These are phyloP conservation scores for Chiua sp. DNA, from an alignment of 1,284 basidiomycete genomes.

Conservation along the genomic window DNA sequence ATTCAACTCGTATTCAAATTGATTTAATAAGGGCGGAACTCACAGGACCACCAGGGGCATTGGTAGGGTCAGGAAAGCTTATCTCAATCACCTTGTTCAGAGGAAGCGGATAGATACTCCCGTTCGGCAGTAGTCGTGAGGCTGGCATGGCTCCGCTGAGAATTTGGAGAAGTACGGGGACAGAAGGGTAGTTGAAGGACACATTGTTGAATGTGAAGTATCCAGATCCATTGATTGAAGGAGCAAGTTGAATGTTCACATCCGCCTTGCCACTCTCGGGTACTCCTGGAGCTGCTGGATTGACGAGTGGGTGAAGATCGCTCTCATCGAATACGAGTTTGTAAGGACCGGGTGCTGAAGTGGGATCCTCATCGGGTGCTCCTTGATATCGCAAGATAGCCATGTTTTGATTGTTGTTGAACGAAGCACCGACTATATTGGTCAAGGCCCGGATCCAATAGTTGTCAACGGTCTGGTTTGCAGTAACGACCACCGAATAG, in stretches of 20 bases:
- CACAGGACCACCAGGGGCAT: conserved; percentile 40
- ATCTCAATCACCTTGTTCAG: conserved; percentile 40
- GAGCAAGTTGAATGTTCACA: conserved; percentile 25
- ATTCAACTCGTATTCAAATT: too few species aligned
- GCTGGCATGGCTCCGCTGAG: conserved; percentile 40
- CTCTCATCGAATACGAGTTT: conserved; percentile 36
- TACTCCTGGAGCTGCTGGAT: conserved; percentile 38
- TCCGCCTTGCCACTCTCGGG: conserved; percentile 35
- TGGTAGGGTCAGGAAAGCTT: conserved; percentile 27
- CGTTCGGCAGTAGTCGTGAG: conserved; percentile 33
- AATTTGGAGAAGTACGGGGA: conserved; percentile 44
- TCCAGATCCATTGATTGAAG: not conserved
- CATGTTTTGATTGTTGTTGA: conserved; percentile 48
- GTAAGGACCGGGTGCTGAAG: conserved; percentile 37
- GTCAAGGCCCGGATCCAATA: conserved; percentile 51
- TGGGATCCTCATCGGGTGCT: conserved; percentile 49
- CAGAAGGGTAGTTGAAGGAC: conserved; percentile 27
- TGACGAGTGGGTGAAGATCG: conserved; percentile 39
- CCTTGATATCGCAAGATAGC: conserved; percentile 62
- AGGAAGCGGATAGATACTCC: conserved; percentile 38
- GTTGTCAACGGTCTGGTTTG: conserved; percentile 40
- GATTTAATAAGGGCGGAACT: conserved; percentile 15
- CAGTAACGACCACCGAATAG: conserved; percentile 44
- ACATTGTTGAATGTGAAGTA: conserved; percentile 18
- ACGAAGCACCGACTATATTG: conserved; percentile 16